Evolutionary conservation across 768 basidiomycete genomes (phyloP).

Genomic region (Leucocoprinus birnbaumii): DNA sequence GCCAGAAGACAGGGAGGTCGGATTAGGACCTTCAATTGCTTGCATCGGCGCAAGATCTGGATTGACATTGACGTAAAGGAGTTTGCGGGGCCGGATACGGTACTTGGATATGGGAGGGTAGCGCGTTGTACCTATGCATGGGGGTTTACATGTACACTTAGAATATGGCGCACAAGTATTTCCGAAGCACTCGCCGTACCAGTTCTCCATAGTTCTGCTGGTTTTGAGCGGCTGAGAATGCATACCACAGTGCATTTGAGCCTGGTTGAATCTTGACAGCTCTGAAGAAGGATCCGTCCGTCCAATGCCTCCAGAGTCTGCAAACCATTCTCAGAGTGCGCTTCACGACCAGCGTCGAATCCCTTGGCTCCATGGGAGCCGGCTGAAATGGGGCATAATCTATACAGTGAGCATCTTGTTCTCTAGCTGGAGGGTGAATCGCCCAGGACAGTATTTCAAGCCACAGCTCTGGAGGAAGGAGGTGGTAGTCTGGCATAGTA

Average conservation of each 20-base stretch:
- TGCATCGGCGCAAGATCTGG: conserved; percentile 47
- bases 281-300: conserved; percentile 46
- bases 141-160: conserved; percentile 7
- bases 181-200: conserved; percentile 20
- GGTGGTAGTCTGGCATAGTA: conserved; percentile 18
- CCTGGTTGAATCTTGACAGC: conserved; percentile 43
- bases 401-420: conserved; percentile 20
- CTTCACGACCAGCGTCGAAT: conserved; percentile 31
- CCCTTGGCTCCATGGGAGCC: conserved; percentile 24
- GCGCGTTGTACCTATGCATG: conserved; percentile 51
- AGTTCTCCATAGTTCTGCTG: conserved; percentile 25
- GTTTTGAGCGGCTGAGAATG: conserved; percentile 25
- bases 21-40: conserved; percentile 51
- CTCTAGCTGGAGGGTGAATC: conserved; percentile 19
- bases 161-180: conserved; percentile 6
- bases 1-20: conserved; percentile 35
- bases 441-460: conserved; percentile 47
- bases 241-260: conserved; percentile 23
- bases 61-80: conserved; percentile 31
- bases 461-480: conserved; percentile 55
- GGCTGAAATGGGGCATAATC: conserved; percentile 48
- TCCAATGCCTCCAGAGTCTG: conserved; percentile 50
- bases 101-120: conserved; percentile 56
- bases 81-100: conserved; percentile 32
- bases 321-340: conserved; percentile 51